phyloP scores from a whole-genome alignment of 192 early-diverging fungal genomes.

The Backusella macrospora region DNA sequence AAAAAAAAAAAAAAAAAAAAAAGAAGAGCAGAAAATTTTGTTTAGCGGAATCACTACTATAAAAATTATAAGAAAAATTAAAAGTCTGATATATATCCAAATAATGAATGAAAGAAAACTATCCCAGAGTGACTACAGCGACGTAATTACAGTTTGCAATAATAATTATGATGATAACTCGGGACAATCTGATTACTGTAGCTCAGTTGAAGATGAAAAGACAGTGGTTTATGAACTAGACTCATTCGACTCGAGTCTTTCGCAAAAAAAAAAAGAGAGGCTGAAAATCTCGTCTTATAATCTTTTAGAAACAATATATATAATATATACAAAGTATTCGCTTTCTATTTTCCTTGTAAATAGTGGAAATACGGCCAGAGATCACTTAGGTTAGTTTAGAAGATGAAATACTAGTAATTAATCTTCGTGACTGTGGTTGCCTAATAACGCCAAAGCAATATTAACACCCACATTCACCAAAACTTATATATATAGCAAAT shows the following conservation, averaged over 20 bases:
- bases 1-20: neutral
- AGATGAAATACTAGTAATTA: neutral
- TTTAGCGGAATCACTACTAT: neutral
- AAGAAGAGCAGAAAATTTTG: neutral
- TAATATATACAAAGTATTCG: neutral
- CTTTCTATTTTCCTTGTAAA: neutral
- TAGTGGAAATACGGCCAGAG: neutral
- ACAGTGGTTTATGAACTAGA: conserved; percentile 3
- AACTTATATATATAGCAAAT: neutral
- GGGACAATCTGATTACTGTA: neutral
- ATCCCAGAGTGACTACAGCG: neutral
- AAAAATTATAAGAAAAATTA: neutral
- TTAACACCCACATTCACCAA: neutral
- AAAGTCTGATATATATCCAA: neutral
- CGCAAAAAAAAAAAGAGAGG: neutral
- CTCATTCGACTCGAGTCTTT: neutral
- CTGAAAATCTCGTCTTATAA: neutral
- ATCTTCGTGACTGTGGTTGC: neutral
- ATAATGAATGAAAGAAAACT: conserved; percentile 4
- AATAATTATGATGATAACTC: neutral
- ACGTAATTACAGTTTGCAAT: neutral
- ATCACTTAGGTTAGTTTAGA: neutral
- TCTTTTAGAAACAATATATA: neutral
- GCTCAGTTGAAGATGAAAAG: neutral
- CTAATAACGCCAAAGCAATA: too few relatives aligned